Conservation (phyloP, 768 basidiomycete species). For the Suillus subluteus region DNA sequence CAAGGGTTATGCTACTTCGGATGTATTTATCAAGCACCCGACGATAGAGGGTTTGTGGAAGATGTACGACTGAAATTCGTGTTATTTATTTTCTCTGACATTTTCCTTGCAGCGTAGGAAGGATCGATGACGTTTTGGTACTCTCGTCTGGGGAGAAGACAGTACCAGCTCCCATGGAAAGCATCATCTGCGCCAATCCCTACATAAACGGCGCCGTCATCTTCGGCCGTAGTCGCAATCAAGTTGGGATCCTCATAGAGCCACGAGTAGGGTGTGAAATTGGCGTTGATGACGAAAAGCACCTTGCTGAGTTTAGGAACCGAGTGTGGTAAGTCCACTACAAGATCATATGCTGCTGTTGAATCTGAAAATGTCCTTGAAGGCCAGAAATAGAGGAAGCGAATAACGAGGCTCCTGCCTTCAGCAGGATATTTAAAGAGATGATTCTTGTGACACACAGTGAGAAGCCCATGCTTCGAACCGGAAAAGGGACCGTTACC, state of each 20-base stretch:
- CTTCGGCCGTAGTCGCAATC: slow-evolving; percentile 38
- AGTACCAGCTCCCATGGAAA: slow-evolving; percentile 33
- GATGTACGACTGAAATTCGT: slow-evolving; percentile 25
- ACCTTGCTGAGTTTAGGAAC: slow-evolving; percentile 34
- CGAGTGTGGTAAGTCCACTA: slow-evolving; percentile 30
- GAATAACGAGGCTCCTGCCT: slow-evolving; percentile 43
- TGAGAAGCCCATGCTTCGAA: slow-evolving; percentile 46
- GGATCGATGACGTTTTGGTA: slow-evolving; percentile 41
- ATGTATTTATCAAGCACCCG: slow-evolving; percentile 49
- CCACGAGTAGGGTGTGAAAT: slow-evolving; percentile 19
- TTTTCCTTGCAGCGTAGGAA: slow-evolving; percentile 26
- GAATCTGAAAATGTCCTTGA: not conserved
- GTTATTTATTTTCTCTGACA: not conserved
- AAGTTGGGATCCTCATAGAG: slow-evolving; percentile 39
- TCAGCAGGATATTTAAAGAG: slow-evolving; percentile 52
- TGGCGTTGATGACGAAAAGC: slow-evolving; percentile 26
- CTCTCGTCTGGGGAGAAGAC: slow-evolving; percentile 25
- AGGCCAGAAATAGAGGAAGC: slow-evolving; percentile 50
- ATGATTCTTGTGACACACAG: slow-evolving; percentile 51
- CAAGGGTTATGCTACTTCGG: slow-evolving; percentile 46
- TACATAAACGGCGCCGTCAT: slow-evolving; percentile 31
- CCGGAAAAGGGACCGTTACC: slow-evolving; percentile 49
- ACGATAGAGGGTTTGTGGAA: slow-evolving; percentile 42
- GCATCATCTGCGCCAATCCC: slow-evolving; percentile 25
- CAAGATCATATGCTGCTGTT: not conserved